phyloP scores from a whole-genome alignment of 1,284 basidiomycete species.

The Amylostereum areolatum region DNA sequence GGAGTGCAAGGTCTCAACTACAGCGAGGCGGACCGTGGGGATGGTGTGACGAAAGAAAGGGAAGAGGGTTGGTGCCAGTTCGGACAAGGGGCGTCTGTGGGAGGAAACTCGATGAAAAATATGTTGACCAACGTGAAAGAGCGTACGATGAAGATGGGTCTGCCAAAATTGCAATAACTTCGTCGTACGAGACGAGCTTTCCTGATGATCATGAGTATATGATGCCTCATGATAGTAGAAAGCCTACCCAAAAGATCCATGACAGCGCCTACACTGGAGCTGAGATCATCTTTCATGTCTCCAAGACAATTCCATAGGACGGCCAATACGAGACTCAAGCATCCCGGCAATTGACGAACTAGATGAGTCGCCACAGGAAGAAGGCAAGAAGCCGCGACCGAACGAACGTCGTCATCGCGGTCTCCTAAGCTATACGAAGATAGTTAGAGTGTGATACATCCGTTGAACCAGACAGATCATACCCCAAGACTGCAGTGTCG shows the following conservation, averaged over 20 bases:
- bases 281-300: conserved; percentile 95
- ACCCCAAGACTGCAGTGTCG: conserved; percentile 85
- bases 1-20: conserved; percentile 84
- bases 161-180: conserved; percentile 74
- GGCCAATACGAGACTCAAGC: conserved; percentile 68
- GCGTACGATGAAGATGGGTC: conserved; percentile 64
- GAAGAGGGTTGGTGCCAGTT: conserved; percentile 84
- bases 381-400: conserved; percentile 90
- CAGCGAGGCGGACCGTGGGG: conserved; percentile 86
- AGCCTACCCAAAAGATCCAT: conserved; percentile 89
- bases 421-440: conserved; percentile 67
- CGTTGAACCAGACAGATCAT: conserved; percentile 4
- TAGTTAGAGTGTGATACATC: conserved; percentile 4
- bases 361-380: conserved; percentile 82
- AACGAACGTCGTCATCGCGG: conserved; percentile 93
- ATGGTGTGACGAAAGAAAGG: conserved; percentile 99
- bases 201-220: conserved; percentile 36
- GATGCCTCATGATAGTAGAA: conserved; percentile 1
- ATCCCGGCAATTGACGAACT: conserved; percentile 71
- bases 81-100: conserved; percentile 68
- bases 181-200: conserved; percentile 75
- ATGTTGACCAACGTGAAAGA: neutral
- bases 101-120: conserved; percentile 7
- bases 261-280: conserved; percentile 93
- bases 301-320: conserved; percentile 90